A percentile compares a stretch with the other conserved stretches of the same genome.
Evolutionary conservation across 75 land plant species (phyloP).

Genomic region (Picea glauca): DNA sequence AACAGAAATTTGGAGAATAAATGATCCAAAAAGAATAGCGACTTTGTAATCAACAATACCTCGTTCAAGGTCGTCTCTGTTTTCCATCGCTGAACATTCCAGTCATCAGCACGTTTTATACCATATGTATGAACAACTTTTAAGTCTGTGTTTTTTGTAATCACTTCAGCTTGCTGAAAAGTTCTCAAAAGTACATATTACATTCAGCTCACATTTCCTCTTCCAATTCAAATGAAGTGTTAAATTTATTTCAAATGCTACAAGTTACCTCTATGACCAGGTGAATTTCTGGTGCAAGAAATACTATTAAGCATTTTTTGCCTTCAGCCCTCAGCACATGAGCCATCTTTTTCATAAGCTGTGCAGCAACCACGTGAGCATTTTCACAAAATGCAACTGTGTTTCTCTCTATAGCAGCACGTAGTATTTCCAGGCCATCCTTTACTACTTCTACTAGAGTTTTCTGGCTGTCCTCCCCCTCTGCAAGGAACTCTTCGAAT

Average conservation of each 20-base stretch:
- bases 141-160: constrained; percentile 30
- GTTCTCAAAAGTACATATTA: neutral
- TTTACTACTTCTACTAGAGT: neutral
- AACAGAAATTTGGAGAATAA: neutral
- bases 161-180: constrained; percentile 40
- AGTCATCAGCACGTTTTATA: constrained; percentile 20
- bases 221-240: no score
- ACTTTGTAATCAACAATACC: neutral
- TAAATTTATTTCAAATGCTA: no score
- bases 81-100: constrained; percentile 24
- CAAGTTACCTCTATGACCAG: constrained; percentile 57
- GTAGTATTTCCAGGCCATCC: constrained; percentile 43
- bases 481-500: no score
- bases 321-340: constrained; percentile 27
- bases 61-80: constrained; percentile 17
- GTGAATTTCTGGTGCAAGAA: constrained; percentile 70
- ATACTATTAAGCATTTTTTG: constrained; percentile 52
- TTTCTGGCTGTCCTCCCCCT: neutral
- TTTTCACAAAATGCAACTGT: constrained; percentile 67
- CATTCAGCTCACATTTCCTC: no score
- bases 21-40: neutral
- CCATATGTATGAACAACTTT: constrained; percentile 29
- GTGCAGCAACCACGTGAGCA: constrained; percentile 70
- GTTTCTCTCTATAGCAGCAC: constrained; percentile 61
- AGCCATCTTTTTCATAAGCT: constrained; percentile 56